These are phyloP conservation scores for Mycena latifolia DNA, from an alignment of 768 basidiomycete genomes.

Conservation along the genomic window DNA sequence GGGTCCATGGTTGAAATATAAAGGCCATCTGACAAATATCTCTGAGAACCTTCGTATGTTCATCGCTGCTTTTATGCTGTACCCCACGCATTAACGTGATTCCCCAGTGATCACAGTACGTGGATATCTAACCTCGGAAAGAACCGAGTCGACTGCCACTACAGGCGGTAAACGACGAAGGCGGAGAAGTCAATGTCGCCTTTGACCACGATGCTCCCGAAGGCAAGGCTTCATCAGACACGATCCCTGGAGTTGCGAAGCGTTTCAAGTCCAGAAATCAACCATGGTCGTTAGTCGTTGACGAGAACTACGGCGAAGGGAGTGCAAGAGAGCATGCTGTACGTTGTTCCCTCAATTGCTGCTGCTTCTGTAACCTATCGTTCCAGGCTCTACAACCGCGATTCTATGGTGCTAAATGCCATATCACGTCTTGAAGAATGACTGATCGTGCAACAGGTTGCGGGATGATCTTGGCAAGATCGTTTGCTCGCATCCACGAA, in stretches of 20 bases:
- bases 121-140: neutral
- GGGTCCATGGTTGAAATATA: constrained; percentile 99
- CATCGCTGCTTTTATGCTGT: constrained; percentile 2
- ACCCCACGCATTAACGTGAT: neutral
- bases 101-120: constrained; percentile 84
- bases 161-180: constrained; percentile 95
- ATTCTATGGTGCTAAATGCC: constrained; percentile 77
- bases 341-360: neutral
- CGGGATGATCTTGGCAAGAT: constrained; percentile 88
- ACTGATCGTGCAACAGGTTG: constrained; percentile 62
- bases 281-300: constrained; percentile 95
- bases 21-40: constrained; percentile 96
- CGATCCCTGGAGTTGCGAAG: constrained; percentile 93
- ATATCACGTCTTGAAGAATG: neutral
- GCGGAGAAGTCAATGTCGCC: constrained; percentile 92
- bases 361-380: neutral
- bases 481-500: constrained; percentile 98
- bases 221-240: constrained; percentile 67
- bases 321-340: constrained; percentile 95
- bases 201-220: constrained; percentile 76
- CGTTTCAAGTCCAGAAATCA: constrained; percentile 84
- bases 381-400: constrained; percentile 87
- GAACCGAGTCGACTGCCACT: constrained; percentile 19
- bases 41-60: constrained; percentile 92
- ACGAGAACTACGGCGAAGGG: constrained; percentile 98